These are phyloP conservation scores for Aspergillus sclerotioniger DNA, from an alignment of 495 filamentous ascomycete species.

Conservation along the genomic window DNA sequence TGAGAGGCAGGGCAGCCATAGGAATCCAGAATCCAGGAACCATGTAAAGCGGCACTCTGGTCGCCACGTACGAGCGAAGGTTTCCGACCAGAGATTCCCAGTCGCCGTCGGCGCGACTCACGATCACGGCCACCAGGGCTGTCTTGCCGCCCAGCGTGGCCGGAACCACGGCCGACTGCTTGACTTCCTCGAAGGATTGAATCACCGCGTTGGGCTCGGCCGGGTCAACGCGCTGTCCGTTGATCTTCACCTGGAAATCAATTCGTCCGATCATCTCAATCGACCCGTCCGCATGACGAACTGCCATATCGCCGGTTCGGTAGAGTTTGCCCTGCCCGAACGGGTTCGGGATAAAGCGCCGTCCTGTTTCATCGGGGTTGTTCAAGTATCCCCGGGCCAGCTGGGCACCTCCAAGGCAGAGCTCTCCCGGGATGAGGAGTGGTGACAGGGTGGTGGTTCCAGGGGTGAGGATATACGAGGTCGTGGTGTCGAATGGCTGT, in stretches of 20 bases:
- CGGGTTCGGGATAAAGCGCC: neutral
- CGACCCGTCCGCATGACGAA: neutral
- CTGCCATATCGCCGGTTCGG: conserved; percentile 3
- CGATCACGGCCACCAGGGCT: neutral
- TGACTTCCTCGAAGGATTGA: neutral
- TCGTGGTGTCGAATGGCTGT: neutral
- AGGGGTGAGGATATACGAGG: neutral
- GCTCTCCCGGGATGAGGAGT: neutral
- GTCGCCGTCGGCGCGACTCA: neutral
- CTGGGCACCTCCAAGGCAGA: neutral
- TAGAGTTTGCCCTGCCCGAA: conserved; percentile 2
- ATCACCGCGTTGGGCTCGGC: neutral
- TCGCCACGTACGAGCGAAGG: neutral
- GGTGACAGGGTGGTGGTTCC: neutral
- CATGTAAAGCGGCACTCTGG: neutral
- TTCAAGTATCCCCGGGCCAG: neutral
- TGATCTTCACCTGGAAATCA: conserved; percentile 2
- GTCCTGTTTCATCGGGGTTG: neutral
- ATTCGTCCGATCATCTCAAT: conserved; percentile 4
- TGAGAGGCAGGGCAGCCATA: neutral
- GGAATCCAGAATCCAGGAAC: neutral
- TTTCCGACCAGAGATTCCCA: neutral
- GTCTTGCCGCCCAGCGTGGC: neutral
- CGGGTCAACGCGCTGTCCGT: conserved; percentile 1
- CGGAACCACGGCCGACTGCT: neutral